Evolutionary conservation across 1,139 yeast species (phyloP).

Genomic region (Kurtzmaniella quercitrusa): DNA sequence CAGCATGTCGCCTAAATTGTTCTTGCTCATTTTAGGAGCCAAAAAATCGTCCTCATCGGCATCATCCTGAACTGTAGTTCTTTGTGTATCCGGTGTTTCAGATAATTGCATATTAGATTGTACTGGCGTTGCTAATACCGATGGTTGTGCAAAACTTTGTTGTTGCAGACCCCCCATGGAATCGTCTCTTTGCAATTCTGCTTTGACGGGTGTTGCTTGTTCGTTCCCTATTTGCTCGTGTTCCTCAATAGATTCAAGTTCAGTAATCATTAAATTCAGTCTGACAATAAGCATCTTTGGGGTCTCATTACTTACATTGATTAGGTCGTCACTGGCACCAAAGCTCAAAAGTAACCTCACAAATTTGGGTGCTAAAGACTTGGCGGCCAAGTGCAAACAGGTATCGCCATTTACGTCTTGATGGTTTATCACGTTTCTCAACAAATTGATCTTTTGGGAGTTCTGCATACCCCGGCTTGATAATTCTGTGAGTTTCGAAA

Average conservation of each 20-base stretch:
- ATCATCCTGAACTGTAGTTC: slow-evolving; percentile 44
- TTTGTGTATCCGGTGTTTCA: slow-evolving; percentile 47
- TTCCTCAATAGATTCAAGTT: slow-evolving; percentile 2
- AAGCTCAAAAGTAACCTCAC: slow-evolving; percentile 35
- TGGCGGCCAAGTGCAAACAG: slow-evolving; percentile 60
- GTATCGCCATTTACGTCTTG: slow-evolving; percentile 70
- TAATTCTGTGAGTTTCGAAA: slow-evolving; percentile 33
- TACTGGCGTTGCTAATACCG: slow-evolving; percentile 35
- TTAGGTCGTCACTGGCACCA: slow-evolving; percentile 48
- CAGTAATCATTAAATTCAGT: slow-evolving; percentile 18
- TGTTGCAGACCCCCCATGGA: neutral
- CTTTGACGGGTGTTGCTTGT: neutral
- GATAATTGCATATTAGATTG: slow-evolving; percentile 14
- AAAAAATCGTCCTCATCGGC: slow-evolving; percentile 26
- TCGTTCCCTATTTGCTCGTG: slow-evolving; percentile 6
- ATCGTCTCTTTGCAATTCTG: neutral
- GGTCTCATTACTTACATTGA: slow-evolving; percentile 38
- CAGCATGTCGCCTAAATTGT: slow-evolving; percentile 26
- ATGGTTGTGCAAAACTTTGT: neutral
- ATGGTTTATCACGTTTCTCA: slow-evolving; percentile 62
- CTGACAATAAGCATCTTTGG: slow-evolving; percentile 29
- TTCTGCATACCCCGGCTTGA: slow-evolving; percentile 23
- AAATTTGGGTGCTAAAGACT: slow-evolving; percentile 36
- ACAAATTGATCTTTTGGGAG: slow-evolving; percentile 36
- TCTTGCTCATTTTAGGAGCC: slow-evolving; percentile 26